Evolutionary conservation across 2,329 filamentous ascomycete genomes (phyloP), one percentile per base, ranked within the genome.

Genomic region (Huntiella moniliformis): DNA sequence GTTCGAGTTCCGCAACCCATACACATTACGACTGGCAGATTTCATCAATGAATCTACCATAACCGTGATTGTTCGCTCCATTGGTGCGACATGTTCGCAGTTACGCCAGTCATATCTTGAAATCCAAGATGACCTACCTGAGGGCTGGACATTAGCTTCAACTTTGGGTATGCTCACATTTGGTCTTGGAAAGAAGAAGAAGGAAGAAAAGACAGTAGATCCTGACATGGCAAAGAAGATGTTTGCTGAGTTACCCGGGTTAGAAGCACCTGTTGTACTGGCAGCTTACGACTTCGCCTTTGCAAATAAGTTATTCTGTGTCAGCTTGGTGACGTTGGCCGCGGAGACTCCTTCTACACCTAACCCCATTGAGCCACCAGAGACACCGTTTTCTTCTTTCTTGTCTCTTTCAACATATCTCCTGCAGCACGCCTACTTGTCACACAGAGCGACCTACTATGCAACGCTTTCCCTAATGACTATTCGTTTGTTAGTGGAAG

Each of bases 1-100:
- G 61, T 98, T 98, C 57, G 91, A 98, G 61, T 88, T 92, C 48
- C 87, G 94, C 58, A 98, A 98, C 54, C 88, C 88, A 0, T 98
- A 98, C 56, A 81, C 91, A 55, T 67, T 92, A 51, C 82, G 88
- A 22, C 71, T 98, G 12, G 86, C 88, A 55, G 87, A 96, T 60
- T 96, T 96, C 61, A 85, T 95, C 55, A 94, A 98, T 57, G 87
- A 96, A 57, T 67, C 71, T 0, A 80, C 82, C 2, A 95, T 96
- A 55, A 73, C 79, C 50, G 84, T 83, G 56, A 82, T 94, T 52
- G 76, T 93, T 38, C 67, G 68, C 42, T 81, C 80, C 48, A 73
- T 94, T 16, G 85, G 86, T 2, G 65, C 73, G 47, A 78, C 81
- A 0, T 93, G 82, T 55, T 67, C 70, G 42, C 64, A 63, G 4